phyloP scores from a whole-genome alignment of 305 asterid genomes.

The Fraxinus nigra region DNA sequence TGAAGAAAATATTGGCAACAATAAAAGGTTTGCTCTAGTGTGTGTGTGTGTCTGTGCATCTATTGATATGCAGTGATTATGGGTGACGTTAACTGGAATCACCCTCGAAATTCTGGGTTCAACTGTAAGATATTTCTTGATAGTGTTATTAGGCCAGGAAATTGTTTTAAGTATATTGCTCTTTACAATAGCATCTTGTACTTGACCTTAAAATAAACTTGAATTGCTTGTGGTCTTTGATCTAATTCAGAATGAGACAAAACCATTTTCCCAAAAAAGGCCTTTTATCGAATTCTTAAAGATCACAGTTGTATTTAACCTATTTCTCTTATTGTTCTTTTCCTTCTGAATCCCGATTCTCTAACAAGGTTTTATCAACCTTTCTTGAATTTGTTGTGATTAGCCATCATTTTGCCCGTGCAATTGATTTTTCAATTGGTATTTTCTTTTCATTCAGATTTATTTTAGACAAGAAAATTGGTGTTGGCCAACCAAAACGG shows the following conservation, averaged over 20 bases:
- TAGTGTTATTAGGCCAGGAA: background rate
- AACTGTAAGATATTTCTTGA: background rate
- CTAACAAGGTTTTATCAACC: background rate
- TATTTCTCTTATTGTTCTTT: background rate
- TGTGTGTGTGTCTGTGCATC: background rate
- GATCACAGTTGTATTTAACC: background rate
- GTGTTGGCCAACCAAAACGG: constrained; percentile 93
- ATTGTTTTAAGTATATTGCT: background rate
- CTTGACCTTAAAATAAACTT: background rate
- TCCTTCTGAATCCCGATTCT: constrained; percentile 1
- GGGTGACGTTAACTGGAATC: background rate
- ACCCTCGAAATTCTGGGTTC: background rate
- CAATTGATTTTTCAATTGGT: background rate
- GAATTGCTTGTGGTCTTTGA: background rate
- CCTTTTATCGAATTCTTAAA: background rate
- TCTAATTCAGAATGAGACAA: background rate
- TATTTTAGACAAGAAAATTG: constrained; percentile 91
- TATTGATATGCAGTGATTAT: background rate
- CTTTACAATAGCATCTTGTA: background rate
- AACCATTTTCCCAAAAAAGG: background rate
- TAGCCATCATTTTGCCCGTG: background rate
- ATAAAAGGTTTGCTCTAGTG: background rate
- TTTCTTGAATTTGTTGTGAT: background rate
- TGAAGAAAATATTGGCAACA: background rate
- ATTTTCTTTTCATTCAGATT: constrained; percentile 44